Evolutionary conservation across 129 eudicot genomes (phyloP).

Genomic region (Flaveria brownii): DNA sequence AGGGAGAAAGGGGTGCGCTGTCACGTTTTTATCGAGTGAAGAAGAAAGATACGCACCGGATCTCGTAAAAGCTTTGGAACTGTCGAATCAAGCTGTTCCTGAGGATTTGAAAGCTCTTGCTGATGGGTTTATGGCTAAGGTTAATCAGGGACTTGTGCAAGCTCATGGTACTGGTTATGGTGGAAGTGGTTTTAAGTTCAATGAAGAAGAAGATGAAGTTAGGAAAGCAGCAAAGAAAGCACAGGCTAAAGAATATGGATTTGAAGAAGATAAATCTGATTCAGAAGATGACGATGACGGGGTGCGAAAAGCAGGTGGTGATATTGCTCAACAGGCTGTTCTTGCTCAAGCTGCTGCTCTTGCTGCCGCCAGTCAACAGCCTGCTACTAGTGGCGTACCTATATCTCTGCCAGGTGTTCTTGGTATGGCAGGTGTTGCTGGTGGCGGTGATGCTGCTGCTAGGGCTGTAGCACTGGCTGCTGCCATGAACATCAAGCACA

Average conservation of each 20-base stretch:
- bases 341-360: constrained; percentile 47
- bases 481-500: constrained; percentile 75
- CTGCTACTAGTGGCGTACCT: constrained; percentile 38
- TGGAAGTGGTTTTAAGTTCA: constrained; percentile 76
- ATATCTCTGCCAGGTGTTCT: constrained; percentile 38
- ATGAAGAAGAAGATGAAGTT: constrained; percentile 83
- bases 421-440: constrained; percentile 25
- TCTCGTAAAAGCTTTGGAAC: constrained; percentile 69
- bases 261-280: constrained; percentile 85
- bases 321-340: constrained; percentile 48
- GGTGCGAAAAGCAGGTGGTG: constrained; percentile 61
- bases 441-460: constrained; percentile 55
- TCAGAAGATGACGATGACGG: constrained; percentile 89
- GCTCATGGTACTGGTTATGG: constrained; percentile 84
- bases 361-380: constrained; percentile 45
- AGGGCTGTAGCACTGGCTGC: constrained; percentile 81
- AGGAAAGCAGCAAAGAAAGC: constrained; percentile 87
- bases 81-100: constrained; percentile 71
- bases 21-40: constrained; percentile 62
- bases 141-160: constrained; percentile 76
- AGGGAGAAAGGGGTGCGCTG: constrained; percentile 69
- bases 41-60: constrained; percentile 74
- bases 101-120: constrained; percentile 72
- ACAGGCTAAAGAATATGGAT: constrained; percentile 86
- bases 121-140: constrained; percentile 76